Conservation (phyloP, 768 basidiomycete species). For the Trametes sanguinea region DNA sequence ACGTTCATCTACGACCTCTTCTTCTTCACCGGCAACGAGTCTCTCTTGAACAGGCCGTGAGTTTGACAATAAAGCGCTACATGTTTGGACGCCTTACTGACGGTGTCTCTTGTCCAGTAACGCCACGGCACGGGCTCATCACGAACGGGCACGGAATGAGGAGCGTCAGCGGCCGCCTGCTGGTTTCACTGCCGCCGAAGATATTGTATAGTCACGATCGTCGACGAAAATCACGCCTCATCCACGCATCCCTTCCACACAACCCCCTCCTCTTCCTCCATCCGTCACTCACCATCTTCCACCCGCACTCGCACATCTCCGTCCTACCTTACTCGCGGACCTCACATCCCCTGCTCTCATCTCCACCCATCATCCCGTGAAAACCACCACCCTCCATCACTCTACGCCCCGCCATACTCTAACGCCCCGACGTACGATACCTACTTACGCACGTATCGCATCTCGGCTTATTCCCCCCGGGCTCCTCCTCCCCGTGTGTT, state of each 20-base stretch:
- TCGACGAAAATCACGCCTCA: not conserved
- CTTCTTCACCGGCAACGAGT: slow-evolving; percentile 58
- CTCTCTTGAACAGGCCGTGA: slow-evolving; percentile 55
- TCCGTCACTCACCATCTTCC: not conserved
- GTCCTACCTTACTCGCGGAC: not conserved
- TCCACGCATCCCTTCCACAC: not conserved
- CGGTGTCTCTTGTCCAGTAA: not conserved
- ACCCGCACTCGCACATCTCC: not conserved
- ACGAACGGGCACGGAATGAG: slow-evolving; percentile 21
- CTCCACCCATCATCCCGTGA: no score
- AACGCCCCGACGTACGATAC: not conserved
- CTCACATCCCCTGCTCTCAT: no score
- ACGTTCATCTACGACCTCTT: slow-evolving; percentile 59
- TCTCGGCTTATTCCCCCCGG: not conserved
- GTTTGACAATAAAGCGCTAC: slow-evolving; percentile 18
- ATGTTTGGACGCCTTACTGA: not conserved
- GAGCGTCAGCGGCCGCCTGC: slow-evolving; percentile 16
- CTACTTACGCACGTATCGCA: not conserved
- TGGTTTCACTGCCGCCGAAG: slow-evolving; percentile 15
- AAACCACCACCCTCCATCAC: not conserved
- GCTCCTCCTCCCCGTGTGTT: not conserved
- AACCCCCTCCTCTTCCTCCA: not conserved
- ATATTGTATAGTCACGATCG: slow-evolving; percentile 10
- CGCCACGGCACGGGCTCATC: slow-evolving; percentile 20
- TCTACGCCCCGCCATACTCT: not conserved